Evolutionary conservation across 805 yeast species (phyloP), one percentile per base, ranked within the genome.

Genomic region (Candida tibetensis): DNA sequence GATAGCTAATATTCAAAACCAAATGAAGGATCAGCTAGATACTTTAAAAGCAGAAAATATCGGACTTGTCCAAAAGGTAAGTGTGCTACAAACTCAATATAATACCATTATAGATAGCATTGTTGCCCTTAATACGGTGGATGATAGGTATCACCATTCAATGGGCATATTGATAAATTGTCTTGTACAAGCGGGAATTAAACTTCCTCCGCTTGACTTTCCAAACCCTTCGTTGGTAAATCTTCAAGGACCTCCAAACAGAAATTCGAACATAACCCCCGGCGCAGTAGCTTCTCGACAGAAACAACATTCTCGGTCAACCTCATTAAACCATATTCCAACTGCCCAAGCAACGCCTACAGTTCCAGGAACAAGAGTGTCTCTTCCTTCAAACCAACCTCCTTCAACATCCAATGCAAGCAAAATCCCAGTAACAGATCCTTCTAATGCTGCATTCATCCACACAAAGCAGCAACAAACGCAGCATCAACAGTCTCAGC

Each of bases 91-190:
- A 31, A 69, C 74, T 15, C 81, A 81, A 53, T 83, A 82, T 51
- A 79, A 81, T 45, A 76, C 83, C 1, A 68, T 84, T 13, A 66
- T 84, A 28, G 85, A 82, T 37, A 74, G 79, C 42, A 58, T 83
- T 33, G 69, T 83, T 9, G 66, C 79, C 0, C 60, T 81, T 43
- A 79, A 79, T 48, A 65, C 72, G 13, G 64, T 71, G 8, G 77
- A 80, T 53, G 87, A 82, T 47, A 66, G 81, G 28, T 72, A 76
- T 47, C 68, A 74, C 36, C 64, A 70, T 28, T 72, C 81, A 34
- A 68, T 85, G 46, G 69, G 69, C 28, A 52, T 71, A 1, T 55
- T 85, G 22, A 67, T 76, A 17, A 66, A 68, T 34, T 64, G 77
- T 28, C 59, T 85, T 28, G 49, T 63, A 4, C 79, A 69, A 45